These are phyloP conservation scores for Sarcomyxa edulis DNA, from an alignment of 768 basidiomycete genomes.

Conservation along the genomic window DNA sequence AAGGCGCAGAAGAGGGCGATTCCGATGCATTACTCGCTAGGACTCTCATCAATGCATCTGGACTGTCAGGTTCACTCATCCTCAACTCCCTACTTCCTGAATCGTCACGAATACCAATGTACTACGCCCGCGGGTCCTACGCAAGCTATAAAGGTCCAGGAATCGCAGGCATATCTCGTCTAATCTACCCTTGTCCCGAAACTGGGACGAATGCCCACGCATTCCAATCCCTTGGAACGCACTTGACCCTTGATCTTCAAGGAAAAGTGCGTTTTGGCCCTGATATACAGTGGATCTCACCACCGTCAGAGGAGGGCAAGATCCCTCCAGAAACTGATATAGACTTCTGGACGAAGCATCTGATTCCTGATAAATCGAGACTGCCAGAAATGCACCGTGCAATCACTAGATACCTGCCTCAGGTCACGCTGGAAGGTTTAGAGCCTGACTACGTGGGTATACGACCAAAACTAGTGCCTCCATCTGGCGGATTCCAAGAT, in stretches of 20 bases:
- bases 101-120: constrained; percentile 61
- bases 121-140: constrained; percentile 82
- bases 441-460: constrained; percentile 82
- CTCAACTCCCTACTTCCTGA: constrained; percentile 64
- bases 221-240: constrained; percentile 87
- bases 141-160: constrained; percentile 84
- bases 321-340: constrained; percentile 29
- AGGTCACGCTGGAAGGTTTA: constrained; percentile 52
- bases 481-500: constrained; percentile 75
- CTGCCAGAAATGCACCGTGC: constrained; percentile 63
- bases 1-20: constrained; percentile 29
- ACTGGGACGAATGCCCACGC: constrained; percentile 50
- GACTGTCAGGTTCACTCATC: constrained; percentile 66
- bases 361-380: constrained; percentile 59
- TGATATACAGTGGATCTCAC: constrained; percentile 82
- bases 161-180: constrained; percentile 54
- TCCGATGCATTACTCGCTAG: constrained; percentile 65
- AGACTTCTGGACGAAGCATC: constrained; percentile 73
- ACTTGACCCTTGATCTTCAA: constrained; percentile 82
- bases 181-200: constrained; percentile 91
- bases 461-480: constrained; percentile 81
- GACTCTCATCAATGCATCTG: constrained; percentile 79
- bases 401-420: constrained; percentile 71
- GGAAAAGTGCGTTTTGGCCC: constrained; percentile 90
- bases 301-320: constrained; percentile 31